Base-by-base conservation (phyloP, 2,329 filamentous ascomycete species). In the Cercospora sp. region DNA sequence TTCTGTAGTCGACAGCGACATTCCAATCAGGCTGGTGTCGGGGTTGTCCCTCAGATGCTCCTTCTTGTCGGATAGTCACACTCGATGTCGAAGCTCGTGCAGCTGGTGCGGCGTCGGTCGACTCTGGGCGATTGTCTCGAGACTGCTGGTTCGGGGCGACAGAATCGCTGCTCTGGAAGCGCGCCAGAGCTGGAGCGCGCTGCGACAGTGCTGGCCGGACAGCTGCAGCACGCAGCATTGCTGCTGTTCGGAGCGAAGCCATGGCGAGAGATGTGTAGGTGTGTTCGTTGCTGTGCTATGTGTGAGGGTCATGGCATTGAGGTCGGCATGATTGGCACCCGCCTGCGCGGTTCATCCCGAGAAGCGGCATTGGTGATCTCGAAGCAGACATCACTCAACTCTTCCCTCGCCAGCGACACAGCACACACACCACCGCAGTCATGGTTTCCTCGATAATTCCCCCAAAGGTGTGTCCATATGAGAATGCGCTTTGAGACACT, bases 391-490 rank as follows among this genome's bases (percentile, higher is more conserved):
- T 58, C 53, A 58, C 60, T 18, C 68, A 49, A 40, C 55, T 69
- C 68, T 63, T 67, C 24, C 60, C 57, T 64, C 53, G 58, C 57
- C 64, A 55, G 66, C 70, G 68, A 69, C 71, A 72, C 72, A 72
- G 45, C 58, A 65, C 55, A 67, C 68, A 63, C 59, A 66, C 57
- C 71, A 45, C 66, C 64, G 73, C 75, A 77, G 73, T 64, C 71
- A 80, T 80, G 78, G 78, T 80, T 66, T 98, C 95, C 81, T 97
- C 96, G 87, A 91, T 99, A 83, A 97, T 99, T 79, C 96, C 96
- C 77, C 95, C 96, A 80, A 99, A 99, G 93, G 94, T 97, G 86
- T 77, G 86, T 76, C 70, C 69, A 62, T 13, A n/a, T 6, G 18
- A 2, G 1, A 0, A n/a, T 61, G 21, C 30, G 28, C 40, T 59